Percentiles rank a stretch among this genome's conserved stretches.
These are phyloP conservation scores for Gossypium anomalum DNA, from an alignment of 345 rosid genomes.

Conservation along the genomic window DNA sequence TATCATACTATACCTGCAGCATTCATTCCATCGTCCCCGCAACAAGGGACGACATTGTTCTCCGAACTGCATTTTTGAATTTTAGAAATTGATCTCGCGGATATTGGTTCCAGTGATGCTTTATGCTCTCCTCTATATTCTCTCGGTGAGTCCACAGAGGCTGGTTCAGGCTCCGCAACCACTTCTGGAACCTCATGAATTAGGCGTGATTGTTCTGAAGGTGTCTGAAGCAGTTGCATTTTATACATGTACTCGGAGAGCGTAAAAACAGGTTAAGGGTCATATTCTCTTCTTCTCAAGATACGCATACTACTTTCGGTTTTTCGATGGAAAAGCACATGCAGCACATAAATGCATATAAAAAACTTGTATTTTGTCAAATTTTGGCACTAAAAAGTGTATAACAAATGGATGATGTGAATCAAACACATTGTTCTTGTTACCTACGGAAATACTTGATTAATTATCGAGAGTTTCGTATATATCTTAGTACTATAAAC, in stretches of 20 bases:
- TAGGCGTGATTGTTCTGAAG: slow-evolving; percentile 41
- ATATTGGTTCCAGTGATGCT: neutral
- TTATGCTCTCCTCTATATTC: neutral
- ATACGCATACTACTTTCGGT: neutral
- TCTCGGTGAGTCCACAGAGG: neutral
- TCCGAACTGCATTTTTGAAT: neutral
- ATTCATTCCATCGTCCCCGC: slow-evolving; percentile 11
- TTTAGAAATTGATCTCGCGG: neutral
- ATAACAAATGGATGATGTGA: too few relatives aligned
- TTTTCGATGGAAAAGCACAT: neutral
- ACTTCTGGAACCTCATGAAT: slow-evolving; percentile 40
- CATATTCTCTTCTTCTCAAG: neutral
- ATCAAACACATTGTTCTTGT: neutral
- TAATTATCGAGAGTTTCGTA: neutral
- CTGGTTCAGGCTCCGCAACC: slow-evolving; percentile 28
- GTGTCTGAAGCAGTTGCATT: slow-evolving; percentile 32
- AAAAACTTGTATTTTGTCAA: too few relatives aligned
- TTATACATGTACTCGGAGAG: slow-evolving; percentile 31
- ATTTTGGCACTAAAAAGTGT: too few relatives aligned
- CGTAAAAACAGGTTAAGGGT: slow-evolving; percentile 32
- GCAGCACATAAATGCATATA: too few relatives aligned
- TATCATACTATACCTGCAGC: slow-evolving; percentile 21
- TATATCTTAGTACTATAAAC: neutral
- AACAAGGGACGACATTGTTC: neutral
- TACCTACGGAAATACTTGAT: neutral